phyloP scores from a whole-genome alignment of 208 protist genomes.

The Crithidia mellificae region DNA sequence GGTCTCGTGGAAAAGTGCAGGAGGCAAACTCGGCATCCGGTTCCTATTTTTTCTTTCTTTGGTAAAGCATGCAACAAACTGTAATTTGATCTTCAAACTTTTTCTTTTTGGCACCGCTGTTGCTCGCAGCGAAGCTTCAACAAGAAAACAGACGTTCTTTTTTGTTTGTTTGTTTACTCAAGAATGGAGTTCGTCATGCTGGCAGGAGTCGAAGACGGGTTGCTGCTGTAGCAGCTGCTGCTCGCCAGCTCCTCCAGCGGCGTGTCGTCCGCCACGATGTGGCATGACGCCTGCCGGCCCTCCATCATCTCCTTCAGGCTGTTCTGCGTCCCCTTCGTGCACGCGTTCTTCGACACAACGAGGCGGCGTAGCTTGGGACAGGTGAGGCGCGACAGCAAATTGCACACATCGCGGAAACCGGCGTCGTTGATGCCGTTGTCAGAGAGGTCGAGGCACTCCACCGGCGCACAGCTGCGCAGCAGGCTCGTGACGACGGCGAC shows the following conservation, averaged over 20 bases:
- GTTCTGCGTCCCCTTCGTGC: constrained; percentile 31
- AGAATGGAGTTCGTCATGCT: constrained; percentile 14
- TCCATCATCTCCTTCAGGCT: constrained; percentile 44
- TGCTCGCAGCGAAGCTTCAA: no score
- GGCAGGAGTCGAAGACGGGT: not conserved
- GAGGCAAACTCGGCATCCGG: no score
- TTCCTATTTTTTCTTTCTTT: no score
- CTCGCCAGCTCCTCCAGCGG: constrained; percentile 38
- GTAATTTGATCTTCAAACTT: no score
- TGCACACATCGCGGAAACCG: constrained; percentile 49
- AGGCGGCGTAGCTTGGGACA: constrained; percentile 45
- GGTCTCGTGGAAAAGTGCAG: no score
- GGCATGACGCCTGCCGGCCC: constrained; percentile 39
- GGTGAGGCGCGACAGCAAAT: constrained; percentile 30
- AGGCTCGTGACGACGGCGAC: constrained; percentile 45
- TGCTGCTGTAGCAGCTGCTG: constrained; percentile 18
- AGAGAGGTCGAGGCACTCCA: constrained; percentile 64
- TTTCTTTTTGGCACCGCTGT: not conserved
- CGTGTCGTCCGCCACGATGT: constrained; percentile 54
- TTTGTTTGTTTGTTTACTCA: not conserved
- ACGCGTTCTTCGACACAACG: constrained; percentile 57
- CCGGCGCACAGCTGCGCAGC: constrained; percentile 37
- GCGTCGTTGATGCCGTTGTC: constrained; percentile 65
- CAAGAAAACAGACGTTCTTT: no score
- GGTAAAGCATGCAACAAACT: no score